phyloP scores from a whole-genome alignment of 2,329 filamentous ascomycete species.

The Pseudogymnoascus sp. region DNA sequence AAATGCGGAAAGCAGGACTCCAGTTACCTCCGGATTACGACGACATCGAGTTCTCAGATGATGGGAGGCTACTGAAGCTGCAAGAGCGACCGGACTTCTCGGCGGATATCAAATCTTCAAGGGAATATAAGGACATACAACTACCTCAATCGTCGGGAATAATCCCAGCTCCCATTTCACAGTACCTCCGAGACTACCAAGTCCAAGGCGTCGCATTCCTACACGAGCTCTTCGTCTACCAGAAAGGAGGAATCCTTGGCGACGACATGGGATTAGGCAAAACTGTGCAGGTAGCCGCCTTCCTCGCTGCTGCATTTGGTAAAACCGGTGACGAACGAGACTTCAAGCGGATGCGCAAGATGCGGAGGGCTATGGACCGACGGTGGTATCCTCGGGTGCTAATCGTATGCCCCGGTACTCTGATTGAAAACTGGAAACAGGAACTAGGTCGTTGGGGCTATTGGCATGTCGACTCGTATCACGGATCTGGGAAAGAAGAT shows the following conservation, averaged over 20 bases:
- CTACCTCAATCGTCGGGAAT: constrained; percentile 68
- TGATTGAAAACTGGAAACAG: constrained; percentile 86
- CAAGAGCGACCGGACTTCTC: constrained; percentile 64
- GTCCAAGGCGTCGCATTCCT: constrained; percentile 77
- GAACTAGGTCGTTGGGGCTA: constrained; percentile 89
- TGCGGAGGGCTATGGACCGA: constrained; percentile 48
- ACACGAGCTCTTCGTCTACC: constrained; percentile 82
- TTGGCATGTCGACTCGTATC: constrained; percentile 83
- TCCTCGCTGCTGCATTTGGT: constrained; percentile 83
- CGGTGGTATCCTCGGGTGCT: constrained; percentile 78
- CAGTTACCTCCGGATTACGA: constrained; percentile 70
- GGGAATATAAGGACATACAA: constrained; percentile 65
- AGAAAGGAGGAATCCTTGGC: constrained; percentile 77
- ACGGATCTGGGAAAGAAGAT: constrained; percentile 56
- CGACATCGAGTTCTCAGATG: constrained; percentile 67
- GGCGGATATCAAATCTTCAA: constrained; percentile 52
- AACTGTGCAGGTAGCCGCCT: constrained; percentile 91
- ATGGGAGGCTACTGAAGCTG: constrained; percentile 52
- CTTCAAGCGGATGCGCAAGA: constrained; percentile 77
- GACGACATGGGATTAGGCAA: constrained; percentile 98
- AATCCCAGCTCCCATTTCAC: constrained; percentile 82
- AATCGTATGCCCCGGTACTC: constrained; percentile 78
- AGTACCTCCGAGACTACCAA: constrained; percentile 89
- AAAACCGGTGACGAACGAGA: constrained; percentile 89
- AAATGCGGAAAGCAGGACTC: constrained; percentile 59